Base-by-base conservation (phyloP, 805 yeast genomes). In the Komagataella kurtzmanii region DNA sequence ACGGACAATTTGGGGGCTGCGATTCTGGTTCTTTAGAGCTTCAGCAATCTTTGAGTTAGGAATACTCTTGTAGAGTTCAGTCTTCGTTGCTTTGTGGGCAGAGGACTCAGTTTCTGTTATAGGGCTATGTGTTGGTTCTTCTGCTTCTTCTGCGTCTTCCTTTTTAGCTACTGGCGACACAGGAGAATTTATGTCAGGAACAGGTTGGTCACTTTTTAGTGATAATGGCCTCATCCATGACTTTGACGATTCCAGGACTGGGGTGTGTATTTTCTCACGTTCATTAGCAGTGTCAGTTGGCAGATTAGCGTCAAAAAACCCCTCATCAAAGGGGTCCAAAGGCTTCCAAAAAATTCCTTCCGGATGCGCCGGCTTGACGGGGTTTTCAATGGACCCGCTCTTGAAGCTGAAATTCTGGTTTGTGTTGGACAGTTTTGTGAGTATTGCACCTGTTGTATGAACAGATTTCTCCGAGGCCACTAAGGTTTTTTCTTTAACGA, bases 401-500 rank as follows among this genome's bases (percentile, higher is more conserved):
- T 59, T 56, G 36, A 61, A 50, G 47, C 55, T 58, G 17, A 67
- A 47, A 44, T 58, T 58, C 53, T 67, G 65, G 52, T 55, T 57
- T 19, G 68, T 68, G 43, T 62, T 63, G 5, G 64, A 50, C 0
- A 69, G 61, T 46, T 66, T 67, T 17, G 67, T 61, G 48, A 63
- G 59, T 3, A 67, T 24, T 1, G 68, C 57, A 3, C 59, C 57
- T 0, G 72, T 64, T 14, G 61, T 52, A 8, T 30, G 40, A 30
- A 30, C 40, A 30, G 40, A 30, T 30, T 30, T 30, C 40, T 30
- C 40, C 40, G 40, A 30, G 6, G 40, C 40, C 17, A 59, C 64
- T 7, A 59, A 56, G 0, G 70, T 63, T 5, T 61, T 51, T 17
- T 55, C 65, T 6, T 62, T 63, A 19, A 64, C 59, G 2, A 57